These are phyloP conservation scores for Diplodia intermedia DNA, from an alignment of 2,329 filamentous ascomycete genomes.

Conservation along the genomic window DNA sequence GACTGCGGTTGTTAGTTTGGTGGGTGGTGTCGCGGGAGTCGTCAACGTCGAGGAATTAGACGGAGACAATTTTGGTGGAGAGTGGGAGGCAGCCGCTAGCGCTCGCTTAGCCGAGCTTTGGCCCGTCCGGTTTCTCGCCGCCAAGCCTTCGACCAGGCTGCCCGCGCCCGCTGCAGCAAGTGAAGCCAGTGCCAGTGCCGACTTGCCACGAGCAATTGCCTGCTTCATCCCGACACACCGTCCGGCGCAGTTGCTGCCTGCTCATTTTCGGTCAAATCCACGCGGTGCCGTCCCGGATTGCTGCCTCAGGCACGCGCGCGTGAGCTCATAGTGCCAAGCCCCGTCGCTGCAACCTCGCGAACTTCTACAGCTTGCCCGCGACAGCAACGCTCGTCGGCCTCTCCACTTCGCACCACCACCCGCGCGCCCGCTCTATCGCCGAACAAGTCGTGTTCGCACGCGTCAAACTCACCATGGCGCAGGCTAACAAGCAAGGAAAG, in stretches of 20 bases:
- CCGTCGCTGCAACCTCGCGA: constrained; percentile 26
- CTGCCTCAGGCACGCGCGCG: constrained; percentile 24
- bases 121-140: constrained; percentile 20
- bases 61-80: constrained; percentile 33
- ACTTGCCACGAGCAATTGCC: not conserved
- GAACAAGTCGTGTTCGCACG: constrained; percentile 50
- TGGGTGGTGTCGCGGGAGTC: constrained; percentile 40
- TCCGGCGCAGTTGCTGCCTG: not conserved
- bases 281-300: not conserved
- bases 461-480: constrained; percentile 51
- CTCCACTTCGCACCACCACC: constrained; percentile 1
- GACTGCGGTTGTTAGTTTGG: constrained; percentile 47
- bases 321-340: constrained; percentile 30
- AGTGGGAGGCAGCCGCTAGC: constrained; percentile 33
- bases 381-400: constrained; percentile 18
- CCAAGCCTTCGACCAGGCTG: constrained; percentile 11
- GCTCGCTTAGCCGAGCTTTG: constrained; percentile 32
- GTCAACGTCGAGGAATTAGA: constrained; percentile 36
- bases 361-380: constrained; percentile 32
- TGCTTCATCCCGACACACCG: not conserved
- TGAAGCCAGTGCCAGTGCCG: not conserved
- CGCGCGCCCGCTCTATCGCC: not conserved
- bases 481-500: constrained; percentile 91
- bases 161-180: not conserved
- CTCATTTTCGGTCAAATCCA: not conserved